These are phyloP conservation scores for Paraphaeosphaeria sporulosa DNA, from an alignment of 2,329 filamentous ascomycete genomes.

Conservation along the genomic window DNA sequence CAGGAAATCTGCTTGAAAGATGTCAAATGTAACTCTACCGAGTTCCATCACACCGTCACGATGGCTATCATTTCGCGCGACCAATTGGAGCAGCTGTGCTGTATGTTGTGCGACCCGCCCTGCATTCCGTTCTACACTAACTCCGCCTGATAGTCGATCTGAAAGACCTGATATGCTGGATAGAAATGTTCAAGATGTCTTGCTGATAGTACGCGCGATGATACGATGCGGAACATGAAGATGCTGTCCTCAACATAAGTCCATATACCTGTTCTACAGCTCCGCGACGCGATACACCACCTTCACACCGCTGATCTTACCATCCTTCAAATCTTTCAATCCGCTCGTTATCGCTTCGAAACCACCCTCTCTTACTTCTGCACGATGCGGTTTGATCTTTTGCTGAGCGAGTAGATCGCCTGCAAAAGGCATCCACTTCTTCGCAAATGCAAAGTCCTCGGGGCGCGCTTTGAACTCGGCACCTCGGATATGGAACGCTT, in stretches of 20 bases:
- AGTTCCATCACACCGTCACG: neutral
- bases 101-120: constrained; percentile 1
- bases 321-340: constrained; percentile 26
- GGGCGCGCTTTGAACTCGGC: constrained; percentile 17
- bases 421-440: constrained; percentile 19
- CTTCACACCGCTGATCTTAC: constrained; percentile 32
- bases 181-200: constrained; percentile 10
- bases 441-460: constrained; percentile 25
- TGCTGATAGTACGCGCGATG: neutral
- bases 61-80: constrained; percentile 14
- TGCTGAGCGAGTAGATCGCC: constrained; percentile 23
- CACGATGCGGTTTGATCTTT: constrained; percentile 28
- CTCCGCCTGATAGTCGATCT: constrained; percentile 2
- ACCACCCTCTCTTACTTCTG: constrained; percentile 25
- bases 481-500: constrained; percentile 7
- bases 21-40: neutral
- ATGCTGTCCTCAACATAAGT: neutral
- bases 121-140: neutral
- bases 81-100: constrained; percentile 13
- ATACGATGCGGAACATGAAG: neutral
- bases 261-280: neutral
- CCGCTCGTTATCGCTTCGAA: constrained; percentile 25
- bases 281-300: constrained; percentile 29
- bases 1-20: neutral
- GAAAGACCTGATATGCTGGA: constrained; percentile 12